phyloP scores from a whole-genome alignment of 371 early-diverging fungal species.

The Saksenaea vasiformis region DNA sequence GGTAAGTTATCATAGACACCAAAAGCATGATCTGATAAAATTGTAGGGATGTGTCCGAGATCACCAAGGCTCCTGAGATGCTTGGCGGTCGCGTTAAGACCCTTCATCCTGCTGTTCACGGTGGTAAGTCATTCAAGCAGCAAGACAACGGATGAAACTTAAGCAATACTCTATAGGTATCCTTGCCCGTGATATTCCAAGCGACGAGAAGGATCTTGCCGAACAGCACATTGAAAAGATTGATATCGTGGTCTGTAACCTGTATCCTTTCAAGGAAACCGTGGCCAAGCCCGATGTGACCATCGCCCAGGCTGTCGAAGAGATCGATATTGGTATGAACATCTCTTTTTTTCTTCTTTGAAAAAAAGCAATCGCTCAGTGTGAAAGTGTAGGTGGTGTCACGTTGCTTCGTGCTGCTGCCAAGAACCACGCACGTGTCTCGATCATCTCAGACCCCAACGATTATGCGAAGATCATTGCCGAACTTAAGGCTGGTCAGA shows the following conservation, averaged over 20 bases:
- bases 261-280: slow-evolving; percentile 97
- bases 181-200: slow-evolving; percentile 86
- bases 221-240: slow-evolving; percentile 90
- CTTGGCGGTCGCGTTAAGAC: slow-evolving; percentile 98
- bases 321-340: slow-evolving; percentile 90
- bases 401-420: slow-evolving; percentile 97
- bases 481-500: slow-evolving; percentile 64
- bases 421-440: slow-evolving; percentile 96
- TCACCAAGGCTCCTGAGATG: slow-evolving; percentile 98
- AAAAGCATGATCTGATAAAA: background rate
- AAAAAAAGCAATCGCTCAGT: background rate
- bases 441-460: slow-evolving; percentile 88
- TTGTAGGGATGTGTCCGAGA: slow-evolving; percentile 90
- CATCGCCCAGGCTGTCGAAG: slow-evolving; percentile 94
- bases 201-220: slow-evolving; percentile 87
- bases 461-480: slow-evolving; percentile 83
- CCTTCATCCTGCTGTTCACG: slow-evolving; percentile 97
- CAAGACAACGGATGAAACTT: background rate
- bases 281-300: slow-evolving; percentile 87
- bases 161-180: slow-evolving; percentile 57
- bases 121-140: slow-evolving; percentile 59
- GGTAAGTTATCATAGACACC: slow-evolving; percentile 48
- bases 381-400: slow-evolving; percentile 78
- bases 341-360: background rate
- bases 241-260: slow-evolving; percentile 95